Evolutionary conservation across 176 grass and related monocot species (phyloP).

Genomic region (Aegilops speltoides): DNA sequence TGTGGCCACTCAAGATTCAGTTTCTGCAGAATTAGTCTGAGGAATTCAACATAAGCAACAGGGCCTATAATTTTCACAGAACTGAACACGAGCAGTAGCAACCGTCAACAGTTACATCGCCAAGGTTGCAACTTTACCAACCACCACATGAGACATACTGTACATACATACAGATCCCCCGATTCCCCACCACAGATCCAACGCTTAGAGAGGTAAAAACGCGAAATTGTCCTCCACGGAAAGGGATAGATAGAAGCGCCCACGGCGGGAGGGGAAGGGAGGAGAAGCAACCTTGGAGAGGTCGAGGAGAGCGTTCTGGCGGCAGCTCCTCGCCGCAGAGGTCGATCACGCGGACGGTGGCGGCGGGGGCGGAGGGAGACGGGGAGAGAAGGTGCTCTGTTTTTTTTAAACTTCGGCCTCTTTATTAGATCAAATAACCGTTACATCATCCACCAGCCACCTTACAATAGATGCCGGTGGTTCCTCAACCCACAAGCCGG

Average conservation of each 20-base stretch:
- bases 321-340: conserved; percentile 52
- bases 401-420: no score
- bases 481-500: no score
- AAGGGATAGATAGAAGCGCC: neutral
- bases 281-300: conserved; percentile 53
- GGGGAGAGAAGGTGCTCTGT: no score
- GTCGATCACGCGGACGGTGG: neutral
- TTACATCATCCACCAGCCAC: no score
- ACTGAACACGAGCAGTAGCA: neutral
- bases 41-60: neutral
- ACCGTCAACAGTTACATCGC: neutral
- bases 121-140: neutral
- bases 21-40: neutral
- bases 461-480: no score
- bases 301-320: conserved; percentile 51
- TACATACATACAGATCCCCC: neutral
- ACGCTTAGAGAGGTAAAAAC: neutral
- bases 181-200: neutral
- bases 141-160: neutral
- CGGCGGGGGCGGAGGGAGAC: no score
- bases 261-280: neutral
- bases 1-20: neutral
- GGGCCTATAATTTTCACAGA: neutral
- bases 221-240: neutral
- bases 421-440: no score